Evolutionary conservation across 352 stramenopile species (phyloP), one percentile per base, ranked within the genome.

Genomic region (Blastocystis hominis): DNA sequence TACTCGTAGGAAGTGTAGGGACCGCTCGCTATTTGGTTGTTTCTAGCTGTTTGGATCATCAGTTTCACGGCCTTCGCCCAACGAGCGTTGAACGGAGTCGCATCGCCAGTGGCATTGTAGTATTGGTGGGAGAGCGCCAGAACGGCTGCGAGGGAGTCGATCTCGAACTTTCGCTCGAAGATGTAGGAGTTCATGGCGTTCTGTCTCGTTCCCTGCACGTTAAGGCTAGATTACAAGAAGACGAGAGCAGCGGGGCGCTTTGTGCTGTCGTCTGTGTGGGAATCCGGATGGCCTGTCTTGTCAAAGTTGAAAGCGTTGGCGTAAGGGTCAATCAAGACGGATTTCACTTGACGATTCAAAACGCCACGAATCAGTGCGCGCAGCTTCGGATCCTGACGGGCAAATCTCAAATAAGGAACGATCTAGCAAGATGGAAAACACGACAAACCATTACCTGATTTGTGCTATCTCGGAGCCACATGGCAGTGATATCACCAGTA

Each of bases 111-210:
- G 6, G 76, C 66, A 34, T 63, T 69, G 56, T 89, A 90, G n/a
- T 90, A 90, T 46, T 81, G 53, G 30, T 75, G 69, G 20, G 64
- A 89, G 5, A 91, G 75, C 20, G 89, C 84, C 17, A 91, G 63
- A 42, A 91, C 89, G 10, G 88, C 86, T 34, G 70, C 81, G 20
- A 91, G 68, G 24, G 61, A 89, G 56, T 91, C 90, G 15, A 91
- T 88, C 50, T 91, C 90, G 61, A 90, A 91, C 75, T 91, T 91
- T 17, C 90, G 86, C 75, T 91, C 90, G 59, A 91, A 91, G 17
- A 91, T 89, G 0, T 76, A 17, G 38, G 75, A 47, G 17, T 36
- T 88, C 88, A 91, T 90, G 15, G 88, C 87, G 42, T 78, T 87
- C 38, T 79, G 30, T 47, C 68, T 24, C 34, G 88, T 88, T 63